phyloP scores from a whole-genome alignment of 176 grass and related monocot species.

The Triticum urartu region DNA sequence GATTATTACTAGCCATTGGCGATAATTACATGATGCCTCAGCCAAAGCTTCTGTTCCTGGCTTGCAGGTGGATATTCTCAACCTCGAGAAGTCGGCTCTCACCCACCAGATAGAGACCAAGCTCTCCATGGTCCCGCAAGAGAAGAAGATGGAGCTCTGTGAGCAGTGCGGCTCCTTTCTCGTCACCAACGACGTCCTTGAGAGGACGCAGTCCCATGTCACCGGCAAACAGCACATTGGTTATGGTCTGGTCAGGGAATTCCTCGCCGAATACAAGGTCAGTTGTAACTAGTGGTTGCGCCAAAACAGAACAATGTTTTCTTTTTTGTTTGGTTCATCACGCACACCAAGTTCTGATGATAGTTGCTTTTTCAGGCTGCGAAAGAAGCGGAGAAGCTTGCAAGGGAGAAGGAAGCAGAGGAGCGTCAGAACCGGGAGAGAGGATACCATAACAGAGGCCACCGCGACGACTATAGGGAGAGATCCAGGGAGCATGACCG shows the following conservation, averaged over 20 bases:
- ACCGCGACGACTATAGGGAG: conserved; percentile 26
- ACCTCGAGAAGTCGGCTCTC: background rate
- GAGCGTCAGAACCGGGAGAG: conserved; percentile 40
- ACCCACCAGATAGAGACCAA: background rate
- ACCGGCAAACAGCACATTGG: background rate
- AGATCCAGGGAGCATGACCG: conserved; percentile 37
- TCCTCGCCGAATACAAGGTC: background rate
- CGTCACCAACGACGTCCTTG: background rate
- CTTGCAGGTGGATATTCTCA: background rate
- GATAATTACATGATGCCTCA: too few species aligned
- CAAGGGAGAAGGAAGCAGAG: conserved; percentile 49
- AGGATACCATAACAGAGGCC: conserved; percentile 29
- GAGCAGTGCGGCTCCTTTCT: conserved; percentile 2
- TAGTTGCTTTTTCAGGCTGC: conserved; percentile 38
- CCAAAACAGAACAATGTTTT: background rate
- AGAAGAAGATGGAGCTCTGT: conserved; percentile 24
- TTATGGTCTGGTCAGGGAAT: background rate
- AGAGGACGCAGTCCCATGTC: conserved; percentile 19
- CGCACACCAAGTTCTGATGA: background rate
- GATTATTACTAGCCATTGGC: background rate
- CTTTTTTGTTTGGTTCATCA: background rate
- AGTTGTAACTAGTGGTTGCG: background rate
- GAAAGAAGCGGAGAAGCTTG: conserved; percentile 57
- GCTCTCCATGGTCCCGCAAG: background rate
- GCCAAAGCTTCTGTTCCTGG: background rate